Base-by-base conservation (phyloP, 1,139 yeast species). In the Taiozyma sp. region DNA sequence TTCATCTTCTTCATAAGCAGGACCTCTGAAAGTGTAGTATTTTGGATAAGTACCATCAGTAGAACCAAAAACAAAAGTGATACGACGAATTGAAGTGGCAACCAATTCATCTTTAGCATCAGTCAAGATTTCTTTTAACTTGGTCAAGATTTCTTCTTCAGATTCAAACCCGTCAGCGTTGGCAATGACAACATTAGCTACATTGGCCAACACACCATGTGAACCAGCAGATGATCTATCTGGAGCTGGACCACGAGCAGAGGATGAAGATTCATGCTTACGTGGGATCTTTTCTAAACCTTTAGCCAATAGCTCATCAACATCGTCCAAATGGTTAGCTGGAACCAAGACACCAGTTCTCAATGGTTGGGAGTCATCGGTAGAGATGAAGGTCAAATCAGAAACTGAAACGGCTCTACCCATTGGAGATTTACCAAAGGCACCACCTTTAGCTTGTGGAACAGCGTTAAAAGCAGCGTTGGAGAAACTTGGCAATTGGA, bases 1-100 rank as follows among this genome's bases (percentile, higher is more conserved):
- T 72, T 85, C 82, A 73, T 93, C 96, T 71, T 86, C 95, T 43
- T 62, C 62, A 68, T 87, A 93, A 42, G 79, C 79, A 47, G 96
- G 96, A 55, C 95, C 96, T 63, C 88, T 88, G 78, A 88, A 95
- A 42, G 99, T 93, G 73, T 85, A 95, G 75, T 93, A 93, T 70
- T 87, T 88, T 62, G 99, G 99, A 72, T 93, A 90, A 46, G 85
- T 70, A 58, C 98, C 98, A 63, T 83, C 81, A 48, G 77, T 80
- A 66, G 85, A 82, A 55, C 96, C 96, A 61, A 93, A 77, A 56
- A 90, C 88, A 71, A 93, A 89, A 4, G 99, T 88, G 55, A 93
- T 77, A 75, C 99, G 90, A 72, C 99, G 91, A 55, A 95, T 79
- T 45, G 85, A 80, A 55, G 88, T 83, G 39, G 78, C 76, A 53